Conservation (phyloP, 345 rosid genomes). For the Carallia pectinifolia region DNA sequence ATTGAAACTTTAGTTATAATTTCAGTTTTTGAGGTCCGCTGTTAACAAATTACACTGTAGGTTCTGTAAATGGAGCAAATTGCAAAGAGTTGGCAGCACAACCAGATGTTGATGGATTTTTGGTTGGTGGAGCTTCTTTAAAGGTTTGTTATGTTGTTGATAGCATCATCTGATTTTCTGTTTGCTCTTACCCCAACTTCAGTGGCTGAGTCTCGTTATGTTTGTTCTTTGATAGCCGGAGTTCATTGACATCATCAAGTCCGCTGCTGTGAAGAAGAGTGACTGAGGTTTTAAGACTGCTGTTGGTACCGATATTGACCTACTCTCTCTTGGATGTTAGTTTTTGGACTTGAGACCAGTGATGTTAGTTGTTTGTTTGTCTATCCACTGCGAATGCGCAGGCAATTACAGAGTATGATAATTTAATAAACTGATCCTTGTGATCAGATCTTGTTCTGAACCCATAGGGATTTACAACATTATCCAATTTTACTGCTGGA, state of each 20-base stretch:
- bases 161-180: neutral
- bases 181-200: neutral
- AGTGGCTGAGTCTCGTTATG: neutral
- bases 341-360: neutral
- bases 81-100: constrained; percentile 61
- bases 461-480: neutral
- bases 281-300: constrained; percentile 20
- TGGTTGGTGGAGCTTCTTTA: constrained; percentile 80
- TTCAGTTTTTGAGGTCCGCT: neutral
- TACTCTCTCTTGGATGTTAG: no score
- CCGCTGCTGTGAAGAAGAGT: constrained; percentile 54
- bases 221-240: constrained; percentile 40
- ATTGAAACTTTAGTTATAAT: no score
- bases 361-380: neutral
- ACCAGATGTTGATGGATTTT: constrained; percentile 71
- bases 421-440: neutral
- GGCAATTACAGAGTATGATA: neutral
- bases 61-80: constrained; percentile 67
- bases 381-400: no score
- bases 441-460: neutral
- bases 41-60: constrained; percentile 19
- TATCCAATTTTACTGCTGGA: neutral
- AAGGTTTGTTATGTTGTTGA: constrained; percentile 36
- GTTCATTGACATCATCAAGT: constrained; percentile 61
- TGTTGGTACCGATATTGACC: no score